Percentiles rank a stretch among this genome's conserved stretches.
These are phyloP conservation scores for Gillenia trifoliata DNA, from an alignment of 306 rosid genomes.

Conservation along the genomic window DNA sequence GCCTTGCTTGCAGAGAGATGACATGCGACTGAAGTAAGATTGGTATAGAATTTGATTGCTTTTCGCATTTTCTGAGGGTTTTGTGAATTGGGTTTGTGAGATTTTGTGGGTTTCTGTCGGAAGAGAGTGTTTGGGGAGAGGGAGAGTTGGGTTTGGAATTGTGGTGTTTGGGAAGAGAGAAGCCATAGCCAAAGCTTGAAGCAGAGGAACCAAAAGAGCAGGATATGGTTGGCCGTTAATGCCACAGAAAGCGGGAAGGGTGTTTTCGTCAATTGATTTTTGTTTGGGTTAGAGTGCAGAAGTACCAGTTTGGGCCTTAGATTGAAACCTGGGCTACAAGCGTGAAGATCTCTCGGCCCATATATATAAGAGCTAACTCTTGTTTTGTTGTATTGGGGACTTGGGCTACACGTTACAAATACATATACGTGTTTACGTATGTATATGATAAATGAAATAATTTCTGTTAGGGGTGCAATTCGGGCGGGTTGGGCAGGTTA, in stretches of 20 bases:
- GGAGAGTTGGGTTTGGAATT: constrained; percentile 11
- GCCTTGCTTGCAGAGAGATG: constrained; percentile 56
- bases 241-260: constrained; percentile 22
- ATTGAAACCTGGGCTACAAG: neutral
- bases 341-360: neutral
- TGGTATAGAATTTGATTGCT: constrained; percentile 18
- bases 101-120: constrained; percentile 12
- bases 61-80: constrained; percentile 13
- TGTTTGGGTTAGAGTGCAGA: neutral
- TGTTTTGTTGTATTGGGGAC: neutral
- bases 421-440: too few species aligned
- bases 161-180: constrained; percentile 19
- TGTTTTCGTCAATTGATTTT: constrained; percentile 1
- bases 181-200: constrained; percentile 5
- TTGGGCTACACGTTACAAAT: neutral
- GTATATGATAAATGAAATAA: too few species aligned
- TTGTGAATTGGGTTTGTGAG: constrained; percentile 27
- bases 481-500: too few species aligned
- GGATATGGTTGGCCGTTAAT: constrained; percentile 3
- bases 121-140: constrained; percentile 25
- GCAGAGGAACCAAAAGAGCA: neutral
- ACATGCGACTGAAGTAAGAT: constrained; percentile 35
- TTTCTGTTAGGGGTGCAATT: too few species aligned
- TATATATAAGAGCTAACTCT: neutral
- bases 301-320: neutral